Percentiles rank a stretch among this genome's conserved stretches.
These are phyloP conservation scores for Penicillium desertorum DNA, from an alignment of 495 filamentous ascomycete species.

Conservation along the genomic window DNA sequence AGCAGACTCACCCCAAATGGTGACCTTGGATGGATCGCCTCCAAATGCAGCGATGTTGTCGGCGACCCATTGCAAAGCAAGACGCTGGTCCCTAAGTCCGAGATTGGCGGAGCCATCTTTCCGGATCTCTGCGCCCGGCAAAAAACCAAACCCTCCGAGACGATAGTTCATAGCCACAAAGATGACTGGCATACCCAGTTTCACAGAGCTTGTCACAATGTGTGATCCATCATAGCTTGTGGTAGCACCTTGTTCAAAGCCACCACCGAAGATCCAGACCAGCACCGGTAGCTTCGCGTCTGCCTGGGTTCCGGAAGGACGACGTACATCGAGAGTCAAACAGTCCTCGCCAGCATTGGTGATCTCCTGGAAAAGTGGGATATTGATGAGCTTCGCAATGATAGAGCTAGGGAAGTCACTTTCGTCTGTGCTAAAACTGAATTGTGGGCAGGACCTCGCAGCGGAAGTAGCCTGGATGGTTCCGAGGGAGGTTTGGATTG, in stretches of 20 bases:
- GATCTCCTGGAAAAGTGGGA: slow-evolving; percentile 56
- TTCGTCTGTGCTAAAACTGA: slow-evolving; percentile 43
- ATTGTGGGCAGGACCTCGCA: slow-evolving; percentile 56
- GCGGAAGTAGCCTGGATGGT: slow-evolving; percentile 50
- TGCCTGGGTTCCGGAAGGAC: slow-evolving; percentile 55
- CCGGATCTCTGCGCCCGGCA: slow-evolving; percentile 67
- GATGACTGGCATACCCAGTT: slow-evolving; percentile 61
- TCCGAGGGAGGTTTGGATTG: slow-evolving; percentile 49
- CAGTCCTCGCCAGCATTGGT: slow-evolving; percentile 60
- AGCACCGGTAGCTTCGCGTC: slow-evolving; percentile 62
- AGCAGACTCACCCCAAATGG: slow-evolving; percentile 73
- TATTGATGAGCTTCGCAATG: slow-evolving; percentile 51
- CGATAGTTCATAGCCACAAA: slow-evolving; percentile 78
- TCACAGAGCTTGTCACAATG: slow-evolving; percentile 53
- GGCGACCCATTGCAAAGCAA: slow-evolving; percentile 52
- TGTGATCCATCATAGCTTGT: slow-evolving; percentile 58
- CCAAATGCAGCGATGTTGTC: slow-evolving; percentile 58
- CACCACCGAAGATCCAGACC: slow-evolving; percentile 69
- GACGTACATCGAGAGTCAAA: slow-evolving; percentile 62
- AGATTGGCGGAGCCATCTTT: slow-evolving; percentile 61
- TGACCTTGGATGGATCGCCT: slow-evolving; percentile 61
- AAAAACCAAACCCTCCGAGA: slow-evolving; percentile 69
- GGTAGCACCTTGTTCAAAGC: slow-evolving; percentile 61
- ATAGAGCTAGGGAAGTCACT: slow-evolving; percentile 40
- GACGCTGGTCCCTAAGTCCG: slow-evolving; percentile 53